phyloP scores from a whole-genome alignment of 106 monocot genomes.

The Platanthera guangdongensis region DNA sequence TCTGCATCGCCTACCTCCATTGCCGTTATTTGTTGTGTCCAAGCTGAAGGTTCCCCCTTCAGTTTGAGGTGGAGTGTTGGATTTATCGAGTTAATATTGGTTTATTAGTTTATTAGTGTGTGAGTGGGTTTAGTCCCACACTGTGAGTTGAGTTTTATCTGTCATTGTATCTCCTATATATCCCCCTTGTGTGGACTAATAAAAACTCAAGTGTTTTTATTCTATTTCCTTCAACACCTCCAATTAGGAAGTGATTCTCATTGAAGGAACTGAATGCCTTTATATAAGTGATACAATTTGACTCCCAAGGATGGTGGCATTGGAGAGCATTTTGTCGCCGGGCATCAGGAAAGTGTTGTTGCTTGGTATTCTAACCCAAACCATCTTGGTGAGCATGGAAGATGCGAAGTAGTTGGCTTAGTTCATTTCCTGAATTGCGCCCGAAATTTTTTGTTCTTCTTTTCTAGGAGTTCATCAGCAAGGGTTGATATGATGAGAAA shows the following conservation, averaged over 20 bases:
- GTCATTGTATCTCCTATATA: too few species aligned
- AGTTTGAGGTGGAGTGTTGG: too few species aligned
- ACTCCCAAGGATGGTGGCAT: constrained; percentile 20
- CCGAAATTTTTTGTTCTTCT: not conserved
- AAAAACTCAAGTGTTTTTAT: too few species aligned
- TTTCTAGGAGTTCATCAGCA: not conserved
- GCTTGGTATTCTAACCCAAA: constrained; percentile 20
- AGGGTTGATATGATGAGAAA: not conserved
- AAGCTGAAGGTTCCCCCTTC: too few species aligned
- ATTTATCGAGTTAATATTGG: too few species aligned
- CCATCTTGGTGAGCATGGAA: constrained; percentile 36
- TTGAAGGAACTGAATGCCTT: constrained; percentile 44
- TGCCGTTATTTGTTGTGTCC: too few species aligned
- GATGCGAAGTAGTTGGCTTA: constrained; percentile 34
- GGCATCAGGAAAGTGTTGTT: constrained; percentile 66
- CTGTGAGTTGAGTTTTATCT: too few species aligned
- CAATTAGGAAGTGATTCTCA: constrained; percentile 23
- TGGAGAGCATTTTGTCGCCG: constrained; percentile 37
- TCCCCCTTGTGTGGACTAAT: too few species aligned
- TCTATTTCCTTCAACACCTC: constrained; percentile 1
- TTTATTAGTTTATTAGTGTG: too few species aligned
- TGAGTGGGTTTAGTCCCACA: too few species aligned
- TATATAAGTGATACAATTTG: constrained; percentile 29
- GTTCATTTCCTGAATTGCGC: constrained; percentile 34
- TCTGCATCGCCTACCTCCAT: too few species aligned